phyloP scores from a whole-genome alignment of 805 yeast genomes.

The Brettanomyces sp. region DNA sequence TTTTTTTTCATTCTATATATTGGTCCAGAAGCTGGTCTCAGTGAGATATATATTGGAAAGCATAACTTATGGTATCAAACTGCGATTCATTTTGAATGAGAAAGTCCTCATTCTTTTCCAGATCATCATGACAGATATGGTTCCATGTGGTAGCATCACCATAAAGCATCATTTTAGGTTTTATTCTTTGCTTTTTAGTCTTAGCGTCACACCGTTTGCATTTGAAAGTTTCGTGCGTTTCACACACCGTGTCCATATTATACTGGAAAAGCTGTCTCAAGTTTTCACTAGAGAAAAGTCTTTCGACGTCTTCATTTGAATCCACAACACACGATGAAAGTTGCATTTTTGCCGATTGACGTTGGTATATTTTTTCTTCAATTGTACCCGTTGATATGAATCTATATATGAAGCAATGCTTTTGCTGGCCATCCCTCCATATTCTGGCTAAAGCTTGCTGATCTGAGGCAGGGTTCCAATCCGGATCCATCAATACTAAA shows the following conservation, averaged over 20 bases:
- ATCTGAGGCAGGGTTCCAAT: conserved; percentile 98
- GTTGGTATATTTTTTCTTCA: conserved; percentile 91
- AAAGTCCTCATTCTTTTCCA: conserved; percentile 64
- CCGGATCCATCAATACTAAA: conserved; percentile 76
- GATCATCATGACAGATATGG: conserved; percentile 59
- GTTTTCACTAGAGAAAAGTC: conserved; percentile 78
- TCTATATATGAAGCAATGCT: conserved; percentile 90
- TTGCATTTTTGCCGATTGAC: conserved; percentile 91
- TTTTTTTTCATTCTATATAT: neutral
- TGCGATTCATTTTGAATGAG: conserved; percentile 66
- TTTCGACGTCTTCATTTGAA: conserved; percentile 89
- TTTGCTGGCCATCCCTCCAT: conserved; percentile 98
- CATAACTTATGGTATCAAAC: conserved; percentile 66
- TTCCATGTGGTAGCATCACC: conserved; percentile 99
- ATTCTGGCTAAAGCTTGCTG: conserved; percentile 97
- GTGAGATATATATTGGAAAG: conserved; percentile 91
- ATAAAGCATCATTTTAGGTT: conserved; percentile 81
- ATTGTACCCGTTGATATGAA: conserved; percentile 92
- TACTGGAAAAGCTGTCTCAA: conserved; percentile 68
- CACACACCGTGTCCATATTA: conserved; percentile 60
- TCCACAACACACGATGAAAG: conserved; percentile 94
- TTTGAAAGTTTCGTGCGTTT: conserved; percentile 86
- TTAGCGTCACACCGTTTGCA: conserved; percentile 65
- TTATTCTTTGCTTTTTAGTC: conserved; percentile 48
- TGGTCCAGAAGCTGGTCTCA: conserved; percentile 8